These are phyloP conservation scores for Quercus ilex DNA, from an alignment of 306 rosid genomes.

Conservation along the genomic window DNA sequence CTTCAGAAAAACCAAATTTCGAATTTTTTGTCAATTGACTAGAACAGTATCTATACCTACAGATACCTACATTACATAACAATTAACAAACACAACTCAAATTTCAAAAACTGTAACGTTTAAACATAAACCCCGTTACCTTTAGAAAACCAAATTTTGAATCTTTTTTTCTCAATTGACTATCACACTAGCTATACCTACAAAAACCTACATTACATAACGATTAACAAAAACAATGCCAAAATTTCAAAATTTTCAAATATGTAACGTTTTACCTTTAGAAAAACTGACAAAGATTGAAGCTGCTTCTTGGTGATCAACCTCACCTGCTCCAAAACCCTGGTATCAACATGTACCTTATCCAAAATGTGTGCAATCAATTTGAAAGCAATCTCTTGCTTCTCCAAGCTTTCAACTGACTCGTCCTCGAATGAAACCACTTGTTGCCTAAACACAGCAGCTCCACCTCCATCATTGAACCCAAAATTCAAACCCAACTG, in stretches of 20 bases:
- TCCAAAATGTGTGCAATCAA: conserved; percentile 74
- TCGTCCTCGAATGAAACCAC: conserved; percentile 85
- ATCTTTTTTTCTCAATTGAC: too few relatives aligned
- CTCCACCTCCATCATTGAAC: conserved; percentile 51
- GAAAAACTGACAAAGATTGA: conserved; percentile 73
- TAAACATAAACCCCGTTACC: too few relatives aligned
- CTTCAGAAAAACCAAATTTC: too few relatives aligned
- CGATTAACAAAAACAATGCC: neutral
- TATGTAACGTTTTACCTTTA: conserved; percentile 51
- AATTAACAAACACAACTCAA: too few relatives aligned
- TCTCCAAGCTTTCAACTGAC: conserved; percentile 80
- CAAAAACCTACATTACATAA: neutral
- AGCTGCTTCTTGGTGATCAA: conserved; percentile 82
- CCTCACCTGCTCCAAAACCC: conserved; percentile 76
- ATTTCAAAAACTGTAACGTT: too few relatives aligned
- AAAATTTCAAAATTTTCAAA: neutral
- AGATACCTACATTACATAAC: too few relatives aligned
- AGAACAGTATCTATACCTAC: too few relatives aligned
- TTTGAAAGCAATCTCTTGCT: conserved; percentile 83
- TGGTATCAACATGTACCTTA: conserved; percentile 51
- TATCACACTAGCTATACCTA: too few relatives aligned
- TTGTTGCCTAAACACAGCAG: conserved; percentile 53
- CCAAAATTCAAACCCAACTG: conserved; percentile 61
- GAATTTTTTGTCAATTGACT: too few relatives aligned
- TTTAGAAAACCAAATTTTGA: too few relatives aligned